Conservation (phyloP, 2,329 filamentous ascomycete species). For the Xylariaceae sp. region DNA sequence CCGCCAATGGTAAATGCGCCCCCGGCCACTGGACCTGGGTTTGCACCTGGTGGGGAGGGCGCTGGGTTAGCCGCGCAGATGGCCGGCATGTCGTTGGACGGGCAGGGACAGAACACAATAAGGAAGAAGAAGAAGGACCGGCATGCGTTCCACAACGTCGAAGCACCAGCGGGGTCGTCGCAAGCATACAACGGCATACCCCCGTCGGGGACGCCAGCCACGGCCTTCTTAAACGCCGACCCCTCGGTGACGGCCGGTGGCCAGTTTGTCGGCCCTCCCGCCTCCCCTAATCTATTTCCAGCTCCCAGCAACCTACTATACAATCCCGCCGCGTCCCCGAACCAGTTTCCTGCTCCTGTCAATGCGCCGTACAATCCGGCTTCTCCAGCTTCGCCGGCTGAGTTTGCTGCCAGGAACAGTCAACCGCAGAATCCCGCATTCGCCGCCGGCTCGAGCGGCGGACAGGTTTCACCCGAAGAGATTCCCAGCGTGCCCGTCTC, state of each 20-base stretch:
- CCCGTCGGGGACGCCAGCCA: slow-evolving; percentile 47
- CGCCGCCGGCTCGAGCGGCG: slow-evolving; percentile 59
- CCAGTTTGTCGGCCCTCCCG: slow-evolving; percentile 40
- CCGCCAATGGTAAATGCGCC: slow-evolving; percentile 29
- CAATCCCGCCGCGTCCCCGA: slow-evolving; percentile 36
- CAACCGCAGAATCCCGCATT: slow-evolving; percentile 37
- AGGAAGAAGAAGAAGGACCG: slow-evolving; percentile 88
- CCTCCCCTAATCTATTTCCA: slow-evolving; percentile 20
- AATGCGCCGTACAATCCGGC: slow-evolving; percentile 47
- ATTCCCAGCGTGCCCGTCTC: slow-evolving; percentile 86
- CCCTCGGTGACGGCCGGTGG: slow-evolving; percentile 38
- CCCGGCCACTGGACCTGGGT: slow-evolving; percentile 30
- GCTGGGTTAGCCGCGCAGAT: slow-evolving; percentile 63
- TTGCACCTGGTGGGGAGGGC: slow-evolving; percentile 38
- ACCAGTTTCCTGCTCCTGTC: slow-evolving; percentile 58
- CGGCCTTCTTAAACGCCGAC: slow-evolving; percentile 55
- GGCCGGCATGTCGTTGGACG: slow-evolving; percentile 66
- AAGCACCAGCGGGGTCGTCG: slow-evolving; percentile 61
- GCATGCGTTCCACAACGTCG: slow-evolving; percentile 85
- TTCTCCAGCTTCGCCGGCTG: slow-evolving; percentile 36
- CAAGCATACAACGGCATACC: slow-evolving; percentile 67
- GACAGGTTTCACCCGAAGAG: slow-evolving; percentile 81
- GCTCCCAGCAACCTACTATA: slow-evolving; percentile 2
- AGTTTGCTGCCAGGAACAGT: slow-evolving; percentile 42
- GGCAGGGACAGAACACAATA: slow-evolving; percentile 43